Evolutionary conservation across 73 alveolate genomes (phyloP).

Genomic region (Tetrahymena thermophila): DNA sequence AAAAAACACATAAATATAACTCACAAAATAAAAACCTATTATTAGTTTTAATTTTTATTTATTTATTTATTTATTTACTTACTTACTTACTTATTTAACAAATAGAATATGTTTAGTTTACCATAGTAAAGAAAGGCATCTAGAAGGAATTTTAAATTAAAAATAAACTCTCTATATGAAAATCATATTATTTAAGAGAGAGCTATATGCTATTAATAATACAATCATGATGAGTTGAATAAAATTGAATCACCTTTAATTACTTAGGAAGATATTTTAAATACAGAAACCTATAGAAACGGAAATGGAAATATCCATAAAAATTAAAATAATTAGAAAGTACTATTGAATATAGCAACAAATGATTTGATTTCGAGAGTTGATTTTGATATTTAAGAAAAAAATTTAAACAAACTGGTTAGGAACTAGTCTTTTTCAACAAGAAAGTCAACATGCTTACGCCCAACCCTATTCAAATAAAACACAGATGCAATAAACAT

Average conservation of each 20-base stretch:
- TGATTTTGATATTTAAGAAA: not conserved
- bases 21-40: no score
- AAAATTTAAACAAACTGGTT: not conserved
- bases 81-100: no score
- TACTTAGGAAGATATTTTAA: not conserved
- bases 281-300: not conserved
- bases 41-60: not conserved
- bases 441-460: not conserved
- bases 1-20: no score
- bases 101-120: not conserved
- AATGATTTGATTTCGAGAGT: not conserved
- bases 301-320: not conserved
- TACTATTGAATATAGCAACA: not conserved
- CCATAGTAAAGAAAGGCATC: not conserved
- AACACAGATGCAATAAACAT: not conserved
- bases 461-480: not conserved
- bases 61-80: no score
- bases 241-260: not conserved
- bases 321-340: not conserved
- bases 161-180: not conserved
- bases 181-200: not conserved
- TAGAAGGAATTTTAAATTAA: not conserved
- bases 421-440: not conserved
- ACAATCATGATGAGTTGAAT: not conserved
- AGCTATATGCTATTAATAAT: not conserved